Base-by-base conservation (phyloP, 2,329 filamentous ascomycete species). In the Teratosphaeriaceae sp. region DNA sequence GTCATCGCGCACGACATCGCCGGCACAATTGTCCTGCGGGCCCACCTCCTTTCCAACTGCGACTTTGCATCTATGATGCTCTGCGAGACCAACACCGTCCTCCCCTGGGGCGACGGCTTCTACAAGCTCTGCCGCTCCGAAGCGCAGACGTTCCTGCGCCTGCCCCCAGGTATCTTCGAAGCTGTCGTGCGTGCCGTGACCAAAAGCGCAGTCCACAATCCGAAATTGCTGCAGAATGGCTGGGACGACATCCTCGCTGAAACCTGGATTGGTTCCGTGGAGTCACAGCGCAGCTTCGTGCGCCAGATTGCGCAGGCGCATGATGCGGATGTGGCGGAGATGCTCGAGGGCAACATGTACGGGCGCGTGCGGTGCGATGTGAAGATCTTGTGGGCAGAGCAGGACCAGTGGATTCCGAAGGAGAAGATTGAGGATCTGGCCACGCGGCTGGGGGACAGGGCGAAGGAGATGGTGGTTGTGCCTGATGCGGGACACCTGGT, bases 1-100 rank as follows among this genome's bases (percentile, higher is more conserved):
- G 55, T 73, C 0, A 47, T 73, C 1, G 69, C 69, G 0, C 70
- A 73, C 44, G 70, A 73, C 22, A 64, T 71, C 26, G 70, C 60
- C 1, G 69, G 70, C 0, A 44, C 70, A 8, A 62, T 72, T 31
- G 59, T 58, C 16, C 38, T 72, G 4, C 62, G 68, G 2, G 62
- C 62, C 0, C 56, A 66, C 38, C 49, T 72, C 0, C 35, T 69
- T 0, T 66, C 71, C 39, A 55, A 48, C 2, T 60, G 59, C 9
- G 44, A 61, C 0, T 72, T 65, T 44, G 56, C 53, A 2, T 68
- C 63, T 24, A 54, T 73, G 1, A 64, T 66, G 23, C 55, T 72
- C 1, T 60, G 70, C 16, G 64, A 73, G 29, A 68, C 70, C 0
- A 70, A 72, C 3, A 62, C 65, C 0, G 54, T 71, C 0, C 63